Base-by-base conservation (phyloP, 768 basidiomycete species). In the Astraeus odoratus region DNA sequence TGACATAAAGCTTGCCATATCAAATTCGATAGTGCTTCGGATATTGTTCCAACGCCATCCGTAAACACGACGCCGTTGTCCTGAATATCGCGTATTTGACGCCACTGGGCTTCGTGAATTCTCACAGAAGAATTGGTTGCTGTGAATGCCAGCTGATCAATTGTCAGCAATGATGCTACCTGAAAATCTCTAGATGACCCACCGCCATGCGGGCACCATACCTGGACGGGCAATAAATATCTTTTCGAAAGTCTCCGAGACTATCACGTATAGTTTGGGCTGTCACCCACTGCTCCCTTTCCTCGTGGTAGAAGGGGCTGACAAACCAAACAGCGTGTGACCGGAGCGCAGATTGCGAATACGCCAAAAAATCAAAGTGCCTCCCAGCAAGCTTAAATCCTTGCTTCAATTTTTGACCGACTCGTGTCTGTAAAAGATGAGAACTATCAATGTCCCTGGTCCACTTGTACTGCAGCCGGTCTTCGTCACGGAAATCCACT, bases 251-350 rank as follows among this genome's bases (percentile, higher is more conserved):
- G 53, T 87, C 72, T 4, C 90, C 90, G 9, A 91, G 67, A 1
- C 71, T 66, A 9, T 66, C 50, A 15, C 89, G 74, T 46, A 94
- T 88, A 9, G 49, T 63, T 31, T 74, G 66, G 1, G 84, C 76
- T 8, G 72, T 73, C 23, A 91, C 69, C 29, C 40, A n/a, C n/a
- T n/a, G 41, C 0, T 72, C 74, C 25, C 66, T 67, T 8, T 58
- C 57, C 4, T 65, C 60, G 49, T 77, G 68, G 12, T 65, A 15
- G 62, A 91, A 90, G 0, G 81, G 77, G 36, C 67, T 70, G 56
- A 91, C 66, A 51, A 85, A 90, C 88, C 89, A 92, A 5, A 91
- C 88, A 0, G 84, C 75, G 55, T 92, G 89, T 47, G 84, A 77
- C 20, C 81, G 76, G 15, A 93, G 65, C 3, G 89, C 79, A 2